Evolutionary conservation across 148 eudicot genomes (phyloP).

Genomic region (Beta vulgaris): DNA sequence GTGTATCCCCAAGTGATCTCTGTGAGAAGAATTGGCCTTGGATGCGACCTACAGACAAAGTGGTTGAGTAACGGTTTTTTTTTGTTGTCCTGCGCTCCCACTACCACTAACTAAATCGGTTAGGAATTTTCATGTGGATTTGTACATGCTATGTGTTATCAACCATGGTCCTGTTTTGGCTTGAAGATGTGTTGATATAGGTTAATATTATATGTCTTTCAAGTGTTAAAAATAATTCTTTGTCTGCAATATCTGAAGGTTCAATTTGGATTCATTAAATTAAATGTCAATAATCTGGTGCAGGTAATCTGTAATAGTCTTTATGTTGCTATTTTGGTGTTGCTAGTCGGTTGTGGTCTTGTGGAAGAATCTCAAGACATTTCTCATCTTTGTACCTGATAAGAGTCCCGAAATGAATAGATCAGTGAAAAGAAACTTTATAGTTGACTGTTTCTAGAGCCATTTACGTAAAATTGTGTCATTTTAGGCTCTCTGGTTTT

Average conservation of each 20-base stretch:
- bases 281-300: not conserved
- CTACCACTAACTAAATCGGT: not conserved
- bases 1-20: constrained; percentile 54
- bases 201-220: not conserved
- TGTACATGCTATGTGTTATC: constrained; percentile 34
- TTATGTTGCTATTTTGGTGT: not conserved
- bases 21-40: constrained; percentile 81
- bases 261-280: not conserved
- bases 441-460: too few species aligned
- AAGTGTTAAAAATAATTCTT: not conserved
- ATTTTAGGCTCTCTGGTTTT: too few species aligned
- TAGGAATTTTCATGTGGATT: constrained; percentile 21
- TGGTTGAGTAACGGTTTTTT: constrained; percentile 26
- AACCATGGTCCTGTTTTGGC: constrained; percentile 15
- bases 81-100: constrained; percentile 17
- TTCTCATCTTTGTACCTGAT: too few species aligned
- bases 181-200: constrained; percentile 15
- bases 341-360: too few species aligned
- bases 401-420: too few species aligned
- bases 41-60: constrained; percentile 37
- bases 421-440: too few species aligned
- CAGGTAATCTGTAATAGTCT: not conserved
- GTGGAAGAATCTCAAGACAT: too few species aligned
- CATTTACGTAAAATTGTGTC: too few species aligned
- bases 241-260: constrained; percentile 2